Evolutionary conservation across 805 yeast species (phyloP), one percentile per base, ranked within the genome.

Genomic region (Pichia thaimueangensis): DNA sequence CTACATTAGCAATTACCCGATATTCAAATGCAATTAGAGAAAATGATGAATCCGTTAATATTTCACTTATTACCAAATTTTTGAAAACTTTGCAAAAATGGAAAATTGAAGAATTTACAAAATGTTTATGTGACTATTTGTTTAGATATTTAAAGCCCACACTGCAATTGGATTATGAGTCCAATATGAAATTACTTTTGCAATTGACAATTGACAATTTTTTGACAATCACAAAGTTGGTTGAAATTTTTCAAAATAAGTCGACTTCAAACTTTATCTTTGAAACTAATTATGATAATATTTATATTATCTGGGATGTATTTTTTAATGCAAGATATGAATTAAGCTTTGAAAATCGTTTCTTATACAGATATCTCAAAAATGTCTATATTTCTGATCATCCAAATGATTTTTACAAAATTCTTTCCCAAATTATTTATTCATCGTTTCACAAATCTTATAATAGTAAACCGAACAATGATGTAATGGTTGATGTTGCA

Each of bases 121-220:
- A 34, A 19, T 44, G 55, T 3, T 17, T 64, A 16, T 19, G 47
- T 4, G 45, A 49, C 17, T 58, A 62, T 47, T 39, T 63, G 12
- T 53, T 46, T 29, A 54, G 57, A 31, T 49, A 53, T 21, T 45
- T 61, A 0, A 43, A 56, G n/a, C 62, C 67, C 1, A 56, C 65
- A 0, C 36, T 63, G 15, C 52, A 62, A 17, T 45, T 64, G 22
- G 67, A 65, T 33, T 67, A 63, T 42, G 60, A 64, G 3, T 47
- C 58, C 20, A 62, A 67, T 41, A 48, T 62, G 35, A 68, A 60
- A 30, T 56, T 71, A 11, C 48, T 70, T 6, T 43, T 63, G n/a
- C 64, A 59, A 23, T 45, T 73, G 33, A 51, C 72, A 1, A 43
- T 64, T 11, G 62, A 67, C 40, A 69, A 64, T 16, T 57, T 71